phyloP scores from a whole-genome alignment of 768 basidiomycete species.

The Tricholoma sp. region DNA sequence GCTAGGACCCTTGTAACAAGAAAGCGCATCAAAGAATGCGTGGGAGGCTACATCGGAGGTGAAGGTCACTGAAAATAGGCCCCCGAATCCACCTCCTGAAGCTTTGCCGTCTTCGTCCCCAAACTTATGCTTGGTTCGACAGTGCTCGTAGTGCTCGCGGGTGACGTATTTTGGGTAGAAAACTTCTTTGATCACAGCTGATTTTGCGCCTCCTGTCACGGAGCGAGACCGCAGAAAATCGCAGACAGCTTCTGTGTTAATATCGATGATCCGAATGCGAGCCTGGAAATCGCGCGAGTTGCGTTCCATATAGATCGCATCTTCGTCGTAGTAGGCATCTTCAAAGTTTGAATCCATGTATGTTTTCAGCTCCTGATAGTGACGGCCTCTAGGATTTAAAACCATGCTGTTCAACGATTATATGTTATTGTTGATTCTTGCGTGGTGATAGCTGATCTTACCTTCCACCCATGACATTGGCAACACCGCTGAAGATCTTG shows the following conservation, averaged over 20 bases:
- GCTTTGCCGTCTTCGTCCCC: conserved; percentile 24
- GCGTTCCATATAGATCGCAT: conserved; percentile 95
- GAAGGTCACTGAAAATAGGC: conserved; percentile 86
- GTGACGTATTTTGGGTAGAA: conserved; percentile 88
- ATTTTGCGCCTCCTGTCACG: conserved; percentile 28
- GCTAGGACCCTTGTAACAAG: conserved; percentile 85
- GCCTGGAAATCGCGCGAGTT: conserved; percentile 90
- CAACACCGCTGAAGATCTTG: conserved; percentile 92
- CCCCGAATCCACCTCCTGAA: conserved; percentile 64
- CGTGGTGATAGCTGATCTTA: conserved; percentile 28
- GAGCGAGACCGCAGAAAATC: conserved; percentile 68
- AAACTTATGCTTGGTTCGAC: conserved; percentile 43
- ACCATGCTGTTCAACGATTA: conserved; percentile 54
- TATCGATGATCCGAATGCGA: conserved; percentile 73
- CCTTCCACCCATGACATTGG: conserved; percentile 98
- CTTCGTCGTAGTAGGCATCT: conserved; percentile 85
- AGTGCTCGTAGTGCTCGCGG: conserved; percentile 63
- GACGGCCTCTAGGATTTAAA: conserved; percentile 71
- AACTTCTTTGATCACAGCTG: conserved; percentile 68
- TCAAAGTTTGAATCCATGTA: conserved; percentile 61
- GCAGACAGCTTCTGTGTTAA: conserved; percentile 79
- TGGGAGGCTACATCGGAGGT: conserved; percentile 57
- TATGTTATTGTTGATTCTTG: background rate
- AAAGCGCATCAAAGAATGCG: conserved; percentile 82
- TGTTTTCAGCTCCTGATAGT: conserved; percentile 63